Percentiles rank a stretch among this genome's conserved stretches.
Conservation (phyloP, 352 stramenopile species). For the Pythium rishiriense region DNA sequence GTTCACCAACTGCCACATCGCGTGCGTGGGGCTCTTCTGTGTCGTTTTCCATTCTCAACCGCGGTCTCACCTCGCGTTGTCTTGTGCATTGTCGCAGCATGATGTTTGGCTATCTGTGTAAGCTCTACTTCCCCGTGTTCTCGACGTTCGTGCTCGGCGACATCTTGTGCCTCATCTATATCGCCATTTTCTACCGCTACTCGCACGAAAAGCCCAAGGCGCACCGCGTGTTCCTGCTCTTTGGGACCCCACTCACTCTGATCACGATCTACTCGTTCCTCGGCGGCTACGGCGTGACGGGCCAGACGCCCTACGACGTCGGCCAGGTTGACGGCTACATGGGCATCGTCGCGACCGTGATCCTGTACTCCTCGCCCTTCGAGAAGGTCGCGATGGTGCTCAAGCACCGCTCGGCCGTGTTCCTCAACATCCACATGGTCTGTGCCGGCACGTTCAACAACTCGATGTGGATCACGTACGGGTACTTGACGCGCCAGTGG, state of each 20-base stretch:
- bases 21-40: conserved; percentile 15
- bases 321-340: conserved; percentile 39
- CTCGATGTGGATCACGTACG: conserved; percentile 50
- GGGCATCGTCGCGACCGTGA: conserved; percentile 40
- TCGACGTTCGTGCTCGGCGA: conserved; percentile 47
- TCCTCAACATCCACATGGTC: conserved; percentile 51
- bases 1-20: conserved; percentile 20
- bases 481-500: conserved; percentile 38
- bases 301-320: conserved; percentile 30
- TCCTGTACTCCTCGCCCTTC: conserved; percentile 60
- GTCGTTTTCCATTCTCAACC: neutral
- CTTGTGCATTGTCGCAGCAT: neutral
- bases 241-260: conserved; percentile 23
- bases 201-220: conserved; percentile 41
- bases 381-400: conserved; percentile 31
- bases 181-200: conserved; percentile 52
- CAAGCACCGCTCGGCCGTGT: conserved; percentile 21
- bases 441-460: conserved; percentile 49
- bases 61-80: neutral
- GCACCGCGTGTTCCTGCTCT: conserved; percentile 29
- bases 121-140: conserved; percentile 50
- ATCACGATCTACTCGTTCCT: conserved; percentile 47
- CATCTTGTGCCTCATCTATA: conserved; percentile 39
- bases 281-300: conserved; percentile 33
- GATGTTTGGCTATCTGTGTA: conserved; percentile 18